phyloP scores from a whole-genome alignment of 2,329 filamentous ascomycete species.

The Hymenoscyphus linearis region DNA sequence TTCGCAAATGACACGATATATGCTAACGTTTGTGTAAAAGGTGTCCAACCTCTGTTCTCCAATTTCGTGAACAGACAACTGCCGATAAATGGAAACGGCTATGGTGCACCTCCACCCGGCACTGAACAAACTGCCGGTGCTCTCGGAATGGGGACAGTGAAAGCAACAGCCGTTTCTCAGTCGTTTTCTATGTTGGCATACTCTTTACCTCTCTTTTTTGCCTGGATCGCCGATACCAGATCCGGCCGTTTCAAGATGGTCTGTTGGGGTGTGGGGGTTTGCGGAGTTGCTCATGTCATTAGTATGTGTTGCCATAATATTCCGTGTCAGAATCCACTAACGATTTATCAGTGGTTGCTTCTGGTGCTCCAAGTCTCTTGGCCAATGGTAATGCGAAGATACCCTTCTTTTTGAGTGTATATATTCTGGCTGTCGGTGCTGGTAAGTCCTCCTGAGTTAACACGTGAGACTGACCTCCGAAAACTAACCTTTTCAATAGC shows the following conservation, averaged over 20 bases:
- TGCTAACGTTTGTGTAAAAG: conserved; percentile 37
- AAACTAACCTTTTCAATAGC: conserved; percentile 52
- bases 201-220: conserved; percentile 41
- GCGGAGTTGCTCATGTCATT: conserved; percentile 52
- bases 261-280: conserved; percentile 39
- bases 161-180: conserved; percentile 47
- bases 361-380: conserved; percentile 18
- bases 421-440: conserved; percentile 26
- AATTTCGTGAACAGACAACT: conserved; percentile 60
- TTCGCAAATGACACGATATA: not conserved
- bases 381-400: conserved; percentile 60
- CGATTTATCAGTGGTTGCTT: conserved; percentile 35
- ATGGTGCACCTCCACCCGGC: conserved; percentile 34
- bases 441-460: conserved; percentile 30
- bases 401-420: conserved; percentile 27
- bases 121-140: conserved; percentile 45
- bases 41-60: conserved; percentile 52
- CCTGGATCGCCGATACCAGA: conserved; percentile 56
- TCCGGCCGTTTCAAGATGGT: conserved; percentile 64
- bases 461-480: conserved; percentile 33
- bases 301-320: conserved; percentile 4
- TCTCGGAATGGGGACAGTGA: conserved; percentile 50
- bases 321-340: not conserved
- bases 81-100: conserved; percentile 40
- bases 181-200: conserved; percentile 48